Evolutionary conservation across 345 rosid genomes (phyloP).

Genomic region (Boechera stricta): DNA sequence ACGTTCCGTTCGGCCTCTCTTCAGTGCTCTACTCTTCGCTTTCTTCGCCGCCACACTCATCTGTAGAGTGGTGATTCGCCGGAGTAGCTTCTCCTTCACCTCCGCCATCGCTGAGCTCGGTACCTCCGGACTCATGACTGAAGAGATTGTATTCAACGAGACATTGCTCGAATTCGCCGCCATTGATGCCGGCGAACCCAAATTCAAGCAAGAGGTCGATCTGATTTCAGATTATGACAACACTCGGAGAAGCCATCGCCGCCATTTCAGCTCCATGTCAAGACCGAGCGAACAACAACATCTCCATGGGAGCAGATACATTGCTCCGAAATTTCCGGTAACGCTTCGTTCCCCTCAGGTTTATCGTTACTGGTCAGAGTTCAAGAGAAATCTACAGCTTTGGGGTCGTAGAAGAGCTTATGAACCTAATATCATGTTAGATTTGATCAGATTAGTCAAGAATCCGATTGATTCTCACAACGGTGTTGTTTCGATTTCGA

Average conservation of each 20-base stretch:
- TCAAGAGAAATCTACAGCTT: slow-evolving; percentile 60
- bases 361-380: slow-evolving; percentile 73
- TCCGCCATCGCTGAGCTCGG: slow-evolving; percentile 48
- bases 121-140: slow-evolving; percentile 30
- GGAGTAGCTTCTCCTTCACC: slow-evolving; percentile 46
- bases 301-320: slow-evolving; percentile 42
- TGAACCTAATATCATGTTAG: slow-evolving; percentile 65
- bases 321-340: slow-evolving; percentile 45
- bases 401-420: slow-evolving; percentile 67
- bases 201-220: slow-evolving; percentile 64
- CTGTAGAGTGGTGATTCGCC: slow-evolving; percentile 56
- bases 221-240: slow-evolving; percentile 61
- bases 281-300: slow-evolving; percentile 46
- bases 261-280: slow-evolving; percentile 53
- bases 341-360: slow-evolving; percentile 62
- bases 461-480: slow-evolving; percentile 57
- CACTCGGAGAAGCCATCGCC: slow-evolving; percentile 56
- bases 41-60: slow-evolving; percentile 60
- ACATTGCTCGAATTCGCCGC: slow-evolving; percentile 75
- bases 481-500: slow-evolving; percentile 45
- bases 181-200: slow-evolving; percentile 62
- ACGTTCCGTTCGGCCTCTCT: slow-evolving; percentile 70
- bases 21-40: slow-evolving; percentile 60
- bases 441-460: slow-evolving; percentile 66
- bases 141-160: slow-evolving; percentile 57